These are phyloP conservation scores for Kwoniella shivajii DNA, from an alignment of 1,284 basidiomycete species.

Conservation along the genomic window DNA sequence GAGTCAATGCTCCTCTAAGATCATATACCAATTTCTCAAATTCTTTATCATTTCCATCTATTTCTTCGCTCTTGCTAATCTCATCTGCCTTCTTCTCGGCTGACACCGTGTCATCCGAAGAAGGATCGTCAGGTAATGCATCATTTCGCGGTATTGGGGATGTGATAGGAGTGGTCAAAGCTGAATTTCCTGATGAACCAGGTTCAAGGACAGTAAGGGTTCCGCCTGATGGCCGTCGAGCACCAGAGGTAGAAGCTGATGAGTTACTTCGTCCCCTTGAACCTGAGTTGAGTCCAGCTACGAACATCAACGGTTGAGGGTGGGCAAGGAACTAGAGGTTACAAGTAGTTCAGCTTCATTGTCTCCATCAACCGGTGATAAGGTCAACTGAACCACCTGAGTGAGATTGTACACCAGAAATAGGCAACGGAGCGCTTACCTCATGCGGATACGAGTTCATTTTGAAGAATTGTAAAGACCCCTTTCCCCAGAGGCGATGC, in stretches of 20 bases:
- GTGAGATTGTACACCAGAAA: background rate
- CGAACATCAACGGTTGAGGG: conserved; percentile 87
- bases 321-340: conserved; percentile 65
- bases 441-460: conserved; percentile 92
- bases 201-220: conserved; percentile 10
- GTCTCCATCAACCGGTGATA: too few species aligned
- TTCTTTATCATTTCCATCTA: conserved; percentile 31
- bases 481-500: background rate
- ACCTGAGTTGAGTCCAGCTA: conserved; percentile 71
- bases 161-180: conserved; percentile 54
- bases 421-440: conserved; percentile 51
- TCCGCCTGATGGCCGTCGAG: conserved; percentile 11
- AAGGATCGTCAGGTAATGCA: conserved; percentile 8
- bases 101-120: background rate
- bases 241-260: conserved; percentile 6
- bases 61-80: background rate
- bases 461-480: background rate
- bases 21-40: conserved; percentile 64
- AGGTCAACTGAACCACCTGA: too few species aligned
- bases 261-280: conserved; percentile 22
- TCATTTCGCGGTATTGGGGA: conserved; percentile 14
- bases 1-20: conserved; percentile 62
- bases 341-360: background rate
- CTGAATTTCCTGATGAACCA: conserved; percentile 17
- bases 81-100: background rate